Base-by-base conservation (phyloP, 192 early-diverging fungal species). In the Entrophospora sp. region DNA sequence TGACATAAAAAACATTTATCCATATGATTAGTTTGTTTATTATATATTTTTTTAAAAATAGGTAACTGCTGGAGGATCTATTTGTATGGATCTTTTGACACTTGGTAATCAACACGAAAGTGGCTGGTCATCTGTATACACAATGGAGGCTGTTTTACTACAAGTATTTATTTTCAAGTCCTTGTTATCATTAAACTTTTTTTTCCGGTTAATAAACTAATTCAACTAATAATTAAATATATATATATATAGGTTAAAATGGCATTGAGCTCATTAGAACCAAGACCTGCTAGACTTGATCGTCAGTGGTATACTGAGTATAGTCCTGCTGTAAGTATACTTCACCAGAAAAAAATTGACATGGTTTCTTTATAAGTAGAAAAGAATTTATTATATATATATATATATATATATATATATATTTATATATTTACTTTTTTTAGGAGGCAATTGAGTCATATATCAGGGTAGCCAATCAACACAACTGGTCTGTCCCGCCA, bases 51-150 rank as follows among this genome's bases (percentile, higher is more conserved):
- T n/a, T n/a, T n/a, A n/a, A n/a, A 30, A 30, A 37, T 20, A 64
- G 64, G 64, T 77, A 13, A 77, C 76, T 37, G 71, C 71, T 28
- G 76, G 76, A 20, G 76, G 76, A 13, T 73, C 70, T 4, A 67
- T 77, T 25, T 77, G 76, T 32, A 63, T 74, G 46, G 70, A 77
- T 52, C 62, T 73, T 14, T 64, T 77, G 14, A 77, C 76, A 12
- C 56, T 66, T 28, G 53, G 57, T 3, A 69, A 64, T 55, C 32
- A 20, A 8, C 42, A 13, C 12, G 68, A 69, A 31, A 31, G 60
- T 27, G 76, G 76, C 16, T 77, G 74, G 75, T 68, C 59, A 4
- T 65, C 64, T 25, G 53, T 60, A 30, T 57, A 71, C 10, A 45
- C 43, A 5, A 57, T 77, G 61, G 75, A 77, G 31, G 43, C 75